Conservation (phyloP, 768 basidiomycete genomes). For the Trametes cubensis region DNA sequence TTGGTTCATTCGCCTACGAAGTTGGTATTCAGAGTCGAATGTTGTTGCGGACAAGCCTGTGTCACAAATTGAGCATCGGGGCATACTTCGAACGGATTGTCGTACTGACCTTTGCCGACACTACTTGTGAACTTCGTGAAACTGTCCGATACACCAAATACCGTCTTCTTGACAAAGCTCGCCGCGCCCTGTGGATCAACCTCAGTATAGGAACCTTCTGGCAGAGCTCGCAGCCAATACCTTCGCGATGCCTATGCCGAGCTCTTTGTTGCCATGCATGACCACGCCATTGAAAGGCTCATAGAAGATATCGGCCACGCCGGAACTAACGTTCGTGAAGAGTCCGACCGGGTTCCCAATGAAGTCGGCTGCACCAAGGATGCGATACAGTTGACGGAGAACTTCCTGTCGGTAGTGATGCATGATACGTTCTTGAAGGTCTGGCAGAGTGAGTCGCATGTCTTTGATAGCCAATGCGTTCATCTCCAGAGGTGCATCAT, state of each 20-base stretch:
- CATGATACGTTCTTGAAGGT: constrained; percentile 80
- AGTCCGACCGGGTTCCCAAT: constrained; percentile 95
- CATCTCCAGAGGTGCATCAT: constrained; percentile 91
- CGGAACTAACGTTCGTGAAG: constrained; percentile 97
- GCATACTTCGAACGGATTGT: not conserved
- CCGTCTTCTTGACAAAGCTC: constrained; percentile 98
- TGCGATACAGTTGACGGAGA: constrained; percentile 90
- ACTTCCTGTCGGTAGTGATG: constrained; percentile 95
- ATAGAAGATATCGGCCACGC: constrained; percentile 97
- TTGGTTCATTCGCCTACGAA: constrained; percentile 82
- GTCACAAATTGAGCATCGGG: not conserved
- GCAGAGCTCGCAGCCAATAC: constrained; percentile 39
- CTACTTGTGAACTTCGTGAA: constrained; percentile 98
- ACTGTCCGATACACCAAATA: constrained; percentile 94
- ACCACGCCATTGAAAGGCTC: constrained; percentile 97
- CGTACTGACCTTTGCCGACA: constrained; percentile 83
- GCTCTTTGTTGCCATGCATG: constrained; percentile 92
- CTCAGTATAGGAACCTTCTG: not conserved
- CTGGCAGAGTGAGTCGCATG: constrained; percentile 83
- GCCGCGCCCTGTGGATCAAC: constrained; percentile 76
- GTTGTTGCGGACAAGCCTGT: constrained; percentile 94
- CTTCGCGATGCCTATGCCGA: constrained; percentile 94
- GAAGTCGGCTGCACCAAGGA: constrained; percentile 98
- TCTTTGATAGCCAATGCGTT: constrained; percentile 95
- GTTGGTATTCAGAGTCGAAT: constrained; percentile 95